A percentile compares a stretch with the other conserved stretches of the same genome.
phyloP scores from a whole-genome alignment of 306 rosid species.

The Medicago arabica region DNA sequence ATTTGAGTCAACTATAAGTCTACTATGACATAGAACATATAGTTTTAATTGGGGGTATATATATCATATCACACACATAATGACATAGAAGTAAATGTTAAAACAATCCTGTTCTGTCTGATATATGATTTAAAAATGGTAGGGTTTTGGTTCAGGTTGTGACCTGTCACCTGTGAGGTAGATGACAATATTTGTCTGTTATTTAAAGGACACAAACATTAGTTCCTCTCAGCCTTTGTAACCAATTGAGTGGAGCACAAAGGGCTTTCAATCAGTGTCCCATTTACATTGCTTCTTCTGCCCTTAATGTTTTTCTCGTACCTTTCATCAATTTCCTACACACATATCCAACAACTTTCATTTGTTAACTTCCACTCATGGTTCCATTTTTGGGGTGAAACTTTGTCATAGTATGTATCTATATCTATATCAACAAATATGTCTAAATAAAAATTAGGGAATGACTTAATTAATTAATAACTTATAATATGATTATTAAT shows the following conservation, averaged over 20 bases:
- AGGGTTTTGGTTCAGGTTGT: conserved; percentile 46
- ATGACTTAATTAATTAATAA: background rate
- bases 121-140: conserved; percentile 54
- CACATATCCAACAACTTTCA: conserved; percentile 4
- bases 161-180: conserved; percentile 34
- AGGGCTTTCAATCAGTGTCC: conserved; percentile 43
- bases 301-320: conserved; percentile 30
- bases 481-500: background rate
- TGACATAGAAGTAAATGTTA: conserved; percentile 43
- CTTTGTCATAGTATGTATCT: background rate
- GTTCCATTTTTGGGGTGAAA: background rate
- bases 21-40: no score
- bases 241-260: conserved; percentile 55
- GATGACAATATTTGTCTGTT: conserved; percentile 50
- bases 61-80: background rate
- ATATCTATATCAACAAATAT: background rate
- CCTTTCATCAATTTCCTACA: conserved; percentile 22
- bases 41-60: background rate
- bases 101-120: conserved; percentile 43
- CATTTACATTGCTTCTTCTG: conserved; percentile 28
- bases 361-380: conserved; percentile 41
- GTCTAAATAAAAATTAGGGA: background rate
- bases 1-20: no score
- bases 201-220: conserved; percentile 50
- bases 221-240: conserved; percentile 53